These are phyloP conservation scores for Ceratobasidium sp. DNA, from an alignment of 1,284 basidiomycete species.

Conservation along the genomic window DNA sequence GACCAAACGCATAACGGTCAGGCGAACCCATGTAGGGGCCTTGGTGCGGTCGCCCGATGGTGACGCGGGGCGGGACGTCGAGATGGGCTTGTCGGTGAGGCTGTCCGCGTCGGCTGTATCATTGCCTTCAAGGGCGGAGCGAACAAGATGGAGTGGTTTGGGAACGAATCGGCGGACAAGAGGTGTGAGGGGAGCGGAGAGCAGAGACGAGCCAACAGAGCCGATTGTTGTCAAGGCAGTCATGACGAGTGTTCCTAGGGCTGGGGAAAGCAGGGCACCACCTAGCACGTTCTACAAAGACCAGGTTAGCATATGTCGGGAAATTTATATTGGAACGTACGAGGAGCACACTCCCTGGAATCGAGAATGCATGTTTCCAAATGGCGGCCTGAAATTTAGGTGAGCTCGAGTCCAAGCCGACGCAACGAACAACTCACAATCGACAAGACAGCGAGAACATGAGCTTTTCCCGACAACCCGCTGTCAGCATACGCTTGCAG, in stretches of 20 bases:
- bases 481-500: conserved; percentile 69
- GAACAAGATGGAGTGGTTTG: conserved; percentile 82
- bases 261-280: conserved; percentile 63
- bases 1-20: conserved; percentile 85
- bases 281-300: conserved; percentile 57
- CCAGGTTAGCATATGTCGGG: conserved; percentile 47
- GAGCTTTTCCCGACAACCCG: conserved; percentile 67
- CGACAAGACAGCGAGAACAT: conserved; percentile 81
- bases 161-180: conserved; percentile 83
- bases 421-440: conserved; percentile 54
- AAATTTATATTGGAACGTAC: neutral
- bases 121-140: conserved; percentile 70
- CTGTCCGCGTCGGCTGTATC: conserved; percentile 51
- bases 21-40: conserved; percentile 81
- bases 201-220: conserved; percentile 78
- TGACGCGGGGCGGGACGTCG: neutral
- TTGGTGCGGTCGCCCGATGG: conserved; percentile 11
- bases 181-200: conserved; percentile 84
- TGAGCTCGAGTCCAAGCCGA: neutral
- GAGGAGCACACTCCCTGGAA: conserved; percentile 90
- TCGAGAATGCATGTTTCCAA: conserved; percentile 96
- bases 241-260: conserved; percentile 79
- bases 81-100: neutral
- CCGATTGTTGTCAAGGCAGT: conserved; percentile 86
- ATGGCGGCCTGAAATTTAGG: conserved; percentile 64